Conservation (phyloP, 176 grass and related monocot species). For the Neostapfia colusana region DNA sequence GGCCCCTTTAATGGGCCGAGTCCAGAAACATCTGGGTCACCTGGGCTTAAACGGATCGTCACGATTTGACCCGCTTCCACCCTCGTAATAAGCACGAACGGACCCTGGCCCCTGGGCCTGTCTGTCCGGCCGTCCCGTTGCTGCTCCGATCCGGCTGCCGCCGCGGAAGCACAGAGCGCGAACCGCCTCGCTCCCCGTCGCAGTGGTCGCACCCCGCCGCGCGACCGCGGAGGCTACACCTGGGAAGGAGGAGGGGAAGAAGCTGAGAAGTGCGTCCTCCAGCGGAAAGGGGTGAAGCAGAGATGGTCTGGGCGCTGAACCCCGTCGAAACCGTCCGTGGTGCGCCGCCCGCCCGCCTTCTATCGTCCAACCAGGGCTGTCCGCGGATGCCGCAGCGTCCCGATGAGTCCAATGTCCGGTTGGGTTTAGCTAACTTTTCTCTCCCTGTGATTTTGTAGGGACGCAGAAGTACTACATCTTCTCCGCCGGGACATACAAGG, state of each 20-base stretch:
- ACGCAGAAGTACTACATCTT: slow-evolving; percentile 74
- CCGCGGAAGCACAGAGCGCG: slow-evolving; percentile 16
- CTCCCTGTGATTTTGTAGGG: slow-evolving; percentile 44
- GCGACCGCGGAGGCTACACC: not conserved
- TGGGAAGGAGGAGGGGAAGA: not conserved
- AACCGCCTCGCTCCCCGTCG: not conserved
- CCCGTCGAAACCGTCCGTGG: slow-evolving; percentile 61
- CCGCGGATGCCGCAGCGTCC: not conserved
- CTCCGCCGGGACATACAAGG: slow-evolving; percentile 73
- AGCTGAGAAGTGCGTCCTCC: not conserved
- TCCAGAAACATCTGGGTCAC: not conserved
- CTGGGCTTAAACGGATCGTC: not conserved
- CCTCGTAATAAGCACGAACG: not conserved
- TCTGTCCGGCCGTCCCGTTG: not conserved
- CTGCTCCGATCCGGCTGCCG: slow-evolving; percentile 27
- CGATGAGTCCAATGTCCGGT: not conserved
- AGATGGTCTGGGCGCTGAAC: slow-evolving; percentile 79
- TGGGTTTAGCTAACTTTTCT: not conserved
- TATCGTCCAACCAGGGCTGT: not conserved
- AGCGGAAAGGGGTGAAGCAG: not conserved
- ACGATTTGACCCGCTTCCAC: not conserved
- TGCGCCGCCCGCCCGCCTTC: slow-evolving; percentile 31
- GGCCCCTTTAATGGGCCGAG: too few relatives aligned
- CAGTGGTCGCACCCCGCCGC: too few relatives aligned
- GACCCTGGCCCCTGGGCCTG: not conserved